Conservation (phyloP, 345 rosid genomes). For the Viola odorata region DNA sequence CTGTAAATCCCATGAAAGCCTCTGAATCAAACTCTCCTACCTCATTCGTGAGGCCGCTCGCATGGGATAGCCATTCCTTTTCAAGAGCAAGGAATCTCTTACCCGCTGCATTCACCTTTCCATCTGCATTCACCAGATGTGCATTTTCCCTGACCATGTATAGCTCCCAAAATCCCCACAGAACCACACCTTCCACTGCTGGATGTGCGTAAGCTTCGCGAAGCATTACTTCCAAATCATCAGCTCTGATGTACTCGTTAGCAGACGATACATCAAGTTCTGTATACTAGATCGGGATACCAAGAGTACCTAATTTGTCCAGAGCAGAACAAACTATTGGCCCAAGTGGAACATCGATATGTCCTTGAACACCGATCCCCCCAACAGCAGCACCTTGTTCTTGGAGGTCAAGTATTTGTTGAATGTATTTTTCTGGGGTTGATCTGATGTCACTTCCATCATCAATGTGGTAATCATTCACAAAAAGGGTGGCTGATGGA, state of each 20-base stretch:
- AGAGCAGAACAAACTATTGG: constrained; percentile 43
- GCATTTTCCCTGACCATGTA: constrained; percentile 19
- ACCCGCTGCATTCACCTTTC: constrained; percentile 26
- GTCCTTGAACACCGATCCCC: constrained; percentile 53
- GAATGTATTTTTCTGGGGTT: constrained; percentile 57
- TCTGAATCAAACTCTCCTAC: constrained; percentile 26
- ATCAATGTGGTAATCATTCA: constrained; percentile 86
- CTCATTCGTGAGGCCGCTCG: constrained; percentile 1
- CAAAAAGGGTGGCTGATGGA: constrained; percentile 60
- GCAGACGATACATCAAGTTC: constrained; percentile 52
- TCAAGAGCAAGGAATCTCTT: constrained; percentile 19
- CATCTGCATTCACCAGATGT: constrained; percentile 22
- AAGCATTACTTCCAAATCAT: constrained; percentile 24
- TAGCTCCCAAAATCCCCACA: constrained; percentile 31
- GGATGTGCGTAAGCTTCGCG: constrained; percentile 26
- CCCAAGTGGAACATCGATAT: constrained; percentile 48
- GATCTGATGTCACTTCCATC: constrained; percentile 72
- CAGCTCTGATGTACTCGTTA: constrained; percentile 26
- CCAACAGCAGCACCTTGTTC: constrained; percentile 51
- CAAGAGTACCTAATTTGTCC: constrained; percentile 35
- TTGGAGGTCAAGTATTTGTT: constrained; percentile 55
- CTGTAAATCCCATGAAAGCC: constrained; percentile 22
- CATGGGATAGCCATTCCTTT: constrained; percentile 19
- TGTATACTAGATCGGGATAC: constrained; percentile 51
- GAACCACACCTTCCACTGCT: constrained; percentile 20